Evolutionary conservation across 2,329 filamentous ascomycete genomes (phyloP), one percentile per base, ranked within the genome.

Genomic region (Biscogniauxia sp.): DNA sequence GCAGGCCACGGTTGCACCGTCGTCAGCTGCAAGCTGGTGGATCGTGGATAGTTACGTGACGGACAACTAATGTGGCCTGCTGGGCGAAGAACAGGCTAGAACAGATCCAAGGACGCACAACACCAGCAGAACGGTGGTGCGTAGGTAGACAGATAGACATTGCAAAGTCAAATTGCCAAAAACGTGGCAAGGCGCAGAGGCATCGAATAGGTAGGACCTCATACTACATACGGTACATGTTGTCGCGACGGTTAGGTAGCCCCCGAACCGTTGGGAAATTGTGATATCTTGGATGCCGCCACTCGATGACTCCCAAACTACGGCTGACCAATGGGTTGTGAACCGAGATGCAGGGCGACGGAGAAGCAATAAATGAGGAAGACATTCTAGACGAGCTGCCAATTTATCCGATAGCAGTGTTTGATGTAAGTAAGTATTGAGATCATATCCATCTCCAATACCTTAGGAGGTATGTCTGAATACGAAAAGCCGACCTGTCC

Each of bases 171-270:
- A 51, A 41, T 51, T 60, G 50, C 57, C 53, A 55, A 66, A 64
- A 64, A 66, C 64, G 62, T 66, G 62, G 60, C 55, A 63, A 61
- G 55, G 53, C 55, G 53, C 55, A 60, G 53, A 32, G 54, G 37
- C 54, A 19, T 32, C 54, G 59, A 59, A 52, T 61, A 60, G 60
- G 5, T 23, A 23, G 56, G 55, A 54, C 20, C 53, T 52, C 54
- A 54, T 58, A 58, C 37, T 53, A 51, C 8, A 54, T 19, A 60
- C 53, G n/a, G n/a, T 55, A 62, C 51, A 55, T 61, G 56, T 52
- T 51, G 45, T 55, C 52, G 58, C 37, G 54, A 61, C 20, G 2
- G 37, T 45, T 45, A 13, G 37, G 17, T 45, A 45, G 37, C 37
- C 15, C 37, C 15, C 37, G 37, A 45, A 45, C 37, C 37, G 37